Evolutionary conservation across 2,329 filamentous ascomycete genomes (phyloP), one percentile per base, ranked within the genome.

Genomic region (Eutypa lata): DNA sequence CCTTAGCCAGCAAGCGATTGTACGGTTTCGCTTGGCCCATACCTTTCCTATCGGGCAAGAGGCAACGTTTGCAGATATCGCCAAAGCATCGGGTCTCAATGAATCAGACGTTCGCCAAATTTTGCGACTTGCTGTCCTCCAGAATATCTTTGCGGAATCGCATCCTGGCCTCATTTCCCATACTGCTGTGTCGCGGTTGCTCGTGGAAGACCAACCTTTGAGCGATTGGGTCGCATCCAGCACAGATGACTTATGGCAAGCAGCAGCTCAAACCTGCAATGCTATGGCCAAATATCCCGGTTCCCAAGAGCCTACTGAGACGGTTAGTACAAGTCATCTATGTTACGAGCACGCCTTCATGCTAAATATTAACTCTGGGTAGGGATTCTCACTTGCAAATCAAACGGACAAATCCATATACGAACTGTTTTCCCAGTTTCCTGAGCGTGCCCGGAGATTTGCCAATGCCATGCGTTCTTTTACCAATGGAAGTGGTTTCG

Each of bases 1-100:
- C 2, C 47, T 66, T 13, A 60, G 56, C 51, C 60, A 64, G 46
- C 62, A 65, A 55, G 63, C 57, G 11, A 65, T 61, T 31, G 52
- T 52, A 2, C 57, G 60, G 1, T 65, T 60, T 44, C 24, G 53
- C 1, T 37, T 66, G 13, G 59, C 59, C 2, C 61, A 63, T 21
- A 46, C 55, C 2, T 62, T 65, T 47, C 61, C 61, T 0, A 46
- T 64, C 19, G 60, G 56, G 16, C 26, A 33, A 2, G 53, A 61
- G 22, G 52, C 60, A 7, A 55, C 58, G 1, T 63, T 65, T 21
- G 51, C 53, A 16, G 57, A 64, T 1, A 61, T 66, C 24, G 61
- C 63, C 1, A 40, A 42, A 1, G 44, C 48, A 2, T 52, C 54
- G 10, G 53, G 57, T 5, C 57, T 66, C 2, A 47, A 26, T 7